These are phyloP conservation scores for Collybia sp. DNA, from an alignment of 768 basidiomycete species.

Conservation along the genomic window DNA sequence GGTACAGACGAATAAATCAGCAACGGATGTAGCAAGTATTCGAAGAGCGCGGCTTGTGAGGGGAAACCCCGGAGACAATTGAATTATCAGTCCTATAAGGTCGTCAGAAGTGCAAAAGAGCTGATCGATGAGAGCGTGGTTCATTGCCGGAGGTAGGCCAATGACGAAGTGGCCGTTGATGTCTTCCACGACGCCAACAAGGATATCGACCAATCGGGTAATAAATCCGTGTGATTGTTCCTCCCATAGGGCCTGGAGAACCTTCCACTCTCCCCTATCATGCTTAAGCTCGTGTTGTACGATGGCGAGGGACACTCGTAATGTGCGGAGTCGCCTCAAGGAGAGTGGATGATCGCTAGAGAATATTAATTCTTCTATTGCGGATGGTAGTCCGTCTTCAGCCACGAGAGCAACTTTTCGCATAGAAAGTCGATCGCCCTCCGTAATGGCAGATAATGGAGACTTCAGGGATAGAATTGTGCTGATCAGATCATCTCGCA, in stretches of 20 bases:
- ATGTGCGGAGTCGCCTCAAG: conserved; percentile 44
- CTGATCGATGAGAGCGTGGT: conserved; percentile 41
- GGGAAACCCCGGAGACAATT: conserved; percentile 40
- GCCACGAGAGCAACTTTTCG: conserved; percentile 62
- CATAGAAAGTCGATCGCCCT: conserved; percentile 54
- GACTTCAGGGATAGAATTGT: conserved; percentile 54
- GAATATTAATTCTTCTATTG: conserved; percentile 55
- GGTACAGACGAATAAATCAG: conserved; percentile 54
- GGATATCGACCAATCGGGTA: conserved; percentile 49
- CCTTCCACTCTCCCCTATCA: conserved; percentile 50
- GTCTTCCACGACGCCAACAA: conserved; percentile 45
- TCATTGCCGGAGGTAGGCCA: conserved; percentile 27
- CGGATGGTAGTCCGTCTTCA: conserved; percentile 60
- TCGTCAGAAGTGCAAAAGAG: conserved; percentile 54
- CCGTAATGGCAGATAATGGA: conserved; percentile 58
- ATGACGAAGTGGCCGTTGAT: conserved; percentile 49
- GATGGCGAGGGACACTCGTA: conserved; percentile 62
- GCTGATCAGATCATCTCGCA: conserved; percentile 53
- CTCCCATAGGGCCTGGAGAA: conserved; percentile 57
- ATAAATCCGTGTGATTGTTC: conserved; percentile 54
- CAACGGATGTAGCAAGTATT: conserved; percentile 34
- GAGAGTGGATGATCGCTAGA: conserved; percentile 47
- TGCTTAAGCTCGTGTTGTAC: conserved; percentile 46
- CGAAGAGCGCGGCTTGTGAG: conserved; percentile 48
- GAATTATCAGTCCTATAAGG: conserved; percentile 43